These are phyloP conservation scores for Aspergillus terreus DNA, from an alignment of 2,329 filamentous ascomycete species.

Conservation along the genomic window DNA sequence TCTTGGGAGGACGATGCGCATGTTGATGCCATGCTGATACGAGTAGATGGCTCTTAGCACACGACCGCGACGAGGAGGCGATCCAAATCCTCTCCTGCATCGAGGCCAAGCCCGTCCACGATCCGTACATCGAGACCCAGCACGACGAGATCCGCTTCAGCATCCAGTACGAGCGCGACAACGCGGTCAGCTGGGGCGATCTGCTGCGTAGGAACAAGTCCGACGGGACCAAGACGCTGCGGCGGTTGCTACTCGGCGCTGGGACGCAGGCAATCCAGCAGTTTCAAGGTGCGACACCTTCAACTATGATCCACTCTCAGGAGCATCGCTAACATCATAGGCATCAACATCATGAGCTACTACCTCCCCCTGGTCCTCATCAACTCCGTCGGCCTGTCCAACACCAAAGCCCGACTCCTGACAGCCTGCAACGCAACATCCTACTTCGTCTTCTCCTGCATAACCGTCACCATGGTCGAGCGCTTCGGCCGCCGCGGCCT, in stretches of 20 bases:
- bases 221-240: conserved; percentile 45
- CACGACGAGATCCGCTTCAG: conserved; percentile 47
- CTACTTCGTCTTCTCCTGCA: conserved; percentile 47
- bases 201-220: conserved; percentile 47
- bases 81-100: conserved; percentile 49
- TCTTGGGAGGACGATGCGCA: neutral
- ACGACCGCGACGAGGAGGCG: conserved; percentile 44
- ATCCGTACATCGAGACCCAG: conserved; percentile 45
- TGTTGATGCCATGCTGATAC: neutral
- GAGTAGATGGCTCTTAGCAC: conserved; percentile 41
- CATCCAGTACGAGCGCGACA: conserved; percentile 48
- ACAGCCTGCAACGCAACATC: conserved; percentile 53
- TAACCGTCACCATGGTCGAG: conserved; percentile 48
- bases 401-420: conserved; percentile 52
- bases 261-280: conserved; percentile 55
- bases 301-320: too few relatives aligned
- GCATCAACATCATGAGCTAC: conserved; percentile 39
- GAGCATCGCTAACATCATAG: conserved; percentile 9
- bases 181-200: conserved; percentile 49
- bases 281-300: conserved; percentile 23
- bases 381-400: conserved; percentile 51
- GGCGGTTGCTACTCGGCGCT: conserved; percentile 50
- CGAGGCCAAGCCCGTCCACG: conserved; percentile 42
- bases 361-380: conserved; percentile 59
- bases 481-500: conserved; percentile 54